Evolutionary conservation across 1,284 basidiomycete genomes (phyloP).

Genomic region (Pyrrhoderma lamaoense): DNA sequence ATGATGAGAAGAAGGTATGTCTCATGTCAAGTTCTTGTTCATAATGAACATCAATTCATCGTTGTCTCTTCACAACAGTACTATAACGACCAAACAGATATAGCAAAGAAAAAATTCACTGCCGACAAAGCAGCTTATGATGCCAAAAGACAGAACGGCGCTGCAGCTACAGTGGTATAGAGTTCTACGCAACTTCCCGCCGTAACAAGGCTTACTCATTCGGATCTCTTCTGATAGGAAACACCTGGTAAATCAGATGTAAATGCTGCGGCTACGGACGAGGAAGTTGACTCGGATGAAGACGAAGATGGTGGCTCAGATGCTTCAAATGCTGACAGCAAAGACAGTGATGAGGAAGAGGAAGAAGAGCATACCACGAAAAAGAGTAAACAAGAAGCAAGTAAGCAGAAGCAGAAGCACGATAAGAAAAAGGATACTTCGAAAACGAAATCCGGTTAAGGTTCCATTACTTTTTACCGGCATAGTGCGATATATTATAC

Average conservation of each 20-base stretch:
- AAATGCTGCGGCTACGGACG: background rate
- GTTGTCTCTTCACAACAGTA: conserved; percentile 22
- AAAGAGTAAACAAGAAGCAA: no score
- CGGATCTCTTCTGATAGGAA: background rate
- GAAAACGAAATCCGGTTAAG: no score
- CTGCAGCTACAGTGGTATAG: background rate
- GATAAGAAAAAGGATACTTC: no score
- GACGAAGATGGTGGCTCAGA: conserved; percentile 13
- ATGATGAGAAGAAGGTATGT: conserved; percentile 65
- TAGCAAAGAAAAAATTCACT: conserved; percentile 32
- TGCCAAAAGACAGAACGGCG: conserved; percentile 10
- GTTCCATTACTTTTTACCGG: no score
- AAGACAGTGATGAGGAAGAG: no score
- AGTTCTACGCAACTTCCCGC: background rate
- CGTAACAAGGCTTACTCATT: background rate
- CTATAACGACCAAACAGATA: conserved; percentile 32
- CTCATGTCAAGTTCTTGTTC: conserved; percentile 10
- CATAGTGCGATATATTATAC: no score
- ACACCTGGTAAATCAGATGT: background rate
- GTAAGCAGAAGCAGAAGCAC: no score
- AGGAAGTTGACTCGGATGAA: background rate
- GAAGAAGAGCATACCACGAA: no score
- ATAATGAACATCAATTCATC: conserved; percentile 35
- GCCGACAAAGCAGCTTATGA: conserved; percentile 29
- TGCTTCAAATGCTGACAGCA: background rate